These are phyloP conservation scores for Fusarium sp. DNA, from an alignment of 2,329 filamentous ascomycete genomes.

Conservation along the genomic window DNA sequence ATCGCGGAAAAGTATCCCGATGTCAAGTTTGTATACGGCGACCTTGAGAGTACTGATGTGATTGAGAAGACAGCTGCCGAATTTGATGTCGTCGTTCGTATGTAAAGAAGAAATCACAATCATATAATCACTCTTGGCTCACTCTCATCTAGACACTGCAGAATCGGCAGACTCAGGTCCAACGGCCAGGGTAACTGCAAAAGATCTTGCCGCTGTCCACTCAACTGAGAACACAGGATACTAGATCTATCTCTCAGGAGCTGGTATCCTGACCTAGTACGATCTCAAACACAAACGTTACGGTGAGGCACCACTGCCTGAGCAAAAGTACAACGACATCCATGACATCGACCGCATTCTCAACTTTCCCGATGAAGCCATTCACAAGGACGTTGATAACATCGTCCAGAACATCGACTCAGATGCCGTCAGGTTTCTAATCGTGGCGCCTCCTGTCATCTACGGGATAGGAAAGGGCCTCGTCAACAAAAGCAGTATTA, in stretches of 20 bases:
- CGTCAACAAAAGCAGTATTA: constrained; percentile 63
- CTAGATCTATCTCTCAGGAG: constrained; percentile 65
- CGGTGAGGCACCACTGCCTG: constrained; percentile 59
- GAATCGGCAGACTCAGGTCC: constrained; percentile 61
- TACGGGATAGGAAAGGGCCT: constrained; percentile 65
- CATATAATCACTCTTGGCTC: not conserved
- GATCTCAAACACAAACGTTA: constrained; percentile 57
- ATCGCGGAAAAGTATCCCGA: constrained; percentile 62
- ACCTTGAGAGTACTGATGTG: constrained; percentile 59
- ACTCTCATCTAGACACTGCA: constrained; percentile 57
- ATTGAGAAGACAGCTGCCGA: constrained; percentile 65
- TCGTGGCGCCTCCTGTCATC: constrained; percentile 64
- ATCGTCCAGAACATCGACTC: constrained; percentile 65
- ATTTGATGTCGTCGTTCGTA: constrained; percentile 65
- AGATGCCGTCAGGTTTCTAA: constrained; percentile 56
- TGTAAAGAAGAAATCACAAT: constrained; percentile 36
- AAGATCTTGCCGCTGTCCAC: constrained; percentile 60
- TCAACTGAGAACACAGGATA: constrained; percentile 59
- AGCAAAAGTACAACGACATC: constrained; percentile 69
- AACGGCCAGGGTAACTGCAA: constrained; percentile 58
- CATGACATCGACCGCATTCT: constrained; percentile 68
- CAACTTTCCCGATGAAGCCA: constrained; percentile 66
- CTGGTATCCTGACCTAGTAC: constrained; percentile 62
- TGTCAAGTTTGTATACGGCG: constrained; percentile 62
- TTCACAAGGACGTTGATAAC: constrained; percentile 77